Evolutionary conservation across 2,329 filamentous ascomycete species (phyloP), one percentile per base, ranked within the genome.

Genomic region (Bipolaris zeicola): DNA sequence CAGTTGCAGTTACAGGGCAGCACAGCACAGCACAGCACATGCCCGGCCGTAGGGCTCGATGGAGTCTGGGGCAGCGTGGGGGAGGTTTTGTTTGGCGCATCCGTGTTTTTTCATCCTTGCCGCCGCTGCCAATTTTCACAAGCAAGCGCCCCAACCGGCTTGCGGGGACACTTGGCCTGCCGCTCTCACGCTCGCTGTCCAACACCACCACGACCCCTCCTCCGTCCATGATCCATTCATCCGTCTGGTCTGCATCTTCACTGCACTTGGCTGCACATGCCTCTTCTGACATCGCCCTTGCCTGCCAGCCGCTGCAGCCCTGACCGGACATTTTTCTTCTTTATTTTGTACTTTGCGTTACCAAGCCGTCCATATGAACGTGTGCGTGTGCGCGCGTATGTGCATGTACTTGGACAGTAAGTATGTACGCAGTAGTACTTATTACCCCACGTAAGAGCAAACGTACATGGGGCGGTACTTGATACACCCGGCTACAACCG

Each of bases 61-160:
- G 6, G 20, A 42, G 39, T 42, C 39, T 42, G 39, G 39, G 39
- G 39, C 39, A 42, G 39, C 39, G 39, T 42, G 51, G 46, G 58
- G 52, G 52, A 44, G 58, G 52, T 62, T 61, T 61, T 52, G 62
- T 67, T 69, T 62, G 62, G 58, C 63, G 58, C 45, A 31, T 41
- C 38, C 14, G 3, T 28, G 22, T 26, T 18, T 11, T 20, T 13
- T 13, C 28, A 66, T 57, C 61, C 61, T 60, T 62, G 22, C 33
- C 14, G 60, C 59, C 57, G 18, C 7, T 44, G 55, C 59, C 62
- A 26, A 54, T 66, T 53, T 64, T 60, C 47, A 62, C 53, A 57
- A 55, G 52, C 50, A 75, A 68, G 66, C 71, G 71, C 72, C 64
- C 44, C 65, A 70, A 61, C 71, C 70, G 38, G 59, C 47, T 45